Base-by-base conservation (phyloP, 495 filamentous ascomycete species). In the Patellaria atrata region DNA sequence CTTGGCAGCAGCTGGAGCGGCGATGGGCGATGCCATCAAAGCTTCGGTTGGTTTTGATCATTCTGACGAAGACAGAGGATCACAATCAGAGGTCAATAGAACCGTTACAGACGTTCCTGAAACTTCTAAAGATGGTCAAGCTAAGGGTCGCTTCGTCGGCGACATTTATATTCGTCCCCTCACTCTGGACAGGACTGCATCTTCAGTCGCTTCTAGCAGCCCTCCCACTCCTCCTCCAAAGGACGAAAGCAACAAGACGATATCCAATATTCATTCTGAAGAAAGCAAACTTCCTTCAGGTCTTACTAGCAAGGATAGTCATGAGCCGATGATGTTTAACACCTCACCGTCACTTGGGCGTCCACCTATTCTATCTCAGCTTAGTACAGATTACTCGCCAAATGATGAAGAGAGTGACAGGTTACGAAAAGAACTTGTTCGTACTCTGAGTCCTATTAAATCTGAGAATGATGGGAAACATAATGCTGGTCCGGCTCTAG, bases 381-480 rank as follows among this genome's bases (percentile, higher is more conserved):
- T 71, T 32, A 75, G 70, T 32, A 68, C 71, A 3, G 66, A 72
- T 4, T 56, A 61, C 12, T 67, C 63, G 1, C 55, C 64, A 9
- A 62, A 76, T 30, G 67, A 82, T 34, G 67, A 74, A 22, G 80
- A 91, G 44, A 86, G 68, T 44, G 84, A 92, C 39, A 67, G 73
- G 33, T 55, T 91, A 31, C 61, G 76, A 19, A 76, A 83, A 42
- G 84, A 92, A 44, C 91, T 91, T 22, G 79, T 85, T 17, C 71
- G 70, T 22, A 79, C 73, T n/a, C 55, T 89, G 9, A 83, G 68
- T 44, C 67, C 72, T 2, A 22, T 34, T 20, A 26, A 38, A 15
- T 20, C 32, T 22, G 27, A 26, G 23, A 26, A 26, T 26, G n/a
- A n/a, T n/a, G n/a, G n/a, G n/a, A n/a, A n/a, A n/a, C n/a, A n/a